A percentile compares a stretch with the other conserved stretches of the same genome.
Evolutionary conservation across 768 basidiomycete genomes (phyloP).

Genomic region (Gyrodon lividus): DNA sequence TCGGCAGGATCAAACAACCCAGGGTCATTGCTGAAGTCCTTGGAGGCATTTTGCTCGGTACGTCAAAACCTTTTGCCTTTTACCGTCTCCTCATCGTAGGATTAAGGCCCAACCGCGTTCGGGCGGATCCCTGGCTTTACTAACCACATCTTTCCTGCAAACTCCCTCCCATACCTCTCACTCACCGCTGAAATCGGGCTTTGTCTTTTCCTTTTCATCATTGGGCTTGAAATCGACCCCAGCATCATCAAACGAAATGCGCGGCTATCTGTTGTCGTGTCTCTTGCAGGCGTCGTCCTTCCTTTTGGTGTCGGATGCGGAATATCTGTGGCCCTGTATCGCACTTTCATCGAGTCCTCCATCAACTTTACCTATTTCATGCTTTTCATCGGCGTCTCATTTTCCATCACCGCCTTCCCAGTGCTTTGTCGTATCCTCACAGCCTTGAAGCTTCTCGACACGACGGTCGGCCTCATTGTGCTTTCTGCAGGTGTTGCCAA

Average conservation of each 20-base stretch:
- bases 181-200: constrained; percentile 89
- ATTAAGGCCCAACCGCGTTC: constrained; percentile 48
- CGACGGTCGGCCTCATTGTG: constrained; percentile 89
- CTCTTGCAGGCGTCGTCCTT: constrained; percentile 77
- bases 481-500: constrained; percentile 91
- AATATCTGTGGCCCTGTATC: constrained; percentile 70
- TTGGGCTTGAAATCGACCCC: constrained; percentile 89
- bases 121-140: constrained; percentile 91
- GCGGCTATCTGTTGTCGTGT: constrained; percentile 62
- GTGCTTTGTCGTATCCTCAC: constrained; percentile 88
- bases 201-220: constrained; percentile 87
- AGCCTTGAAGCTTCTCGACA: constrained; percentile 87
- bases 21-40: constrained; percentile 93
- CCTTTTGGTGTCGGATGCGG: constrained; percentile 89
- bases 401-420: constrained; percentile 85
- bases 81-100: constrained; percentile 50
- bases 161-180: constrained; percentile 72
- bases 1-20: constrained; percentile 78
- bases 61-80: constrained; percentile 30
- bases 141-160: constrained; percentile 74
- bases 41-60: constrained; percentile 82
- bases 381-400: constrained; percentile 92
- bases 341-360: constrained; percentile 59
- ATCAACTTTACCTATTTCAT: constrained; percentile 84
- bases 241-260: constrained; percentile 76